These are phyloP conservation scores for Sugiyamaella paludigena DNA, from an alignment of 1,139 yeast genomes.

Conservation along the genomic window DNA sequence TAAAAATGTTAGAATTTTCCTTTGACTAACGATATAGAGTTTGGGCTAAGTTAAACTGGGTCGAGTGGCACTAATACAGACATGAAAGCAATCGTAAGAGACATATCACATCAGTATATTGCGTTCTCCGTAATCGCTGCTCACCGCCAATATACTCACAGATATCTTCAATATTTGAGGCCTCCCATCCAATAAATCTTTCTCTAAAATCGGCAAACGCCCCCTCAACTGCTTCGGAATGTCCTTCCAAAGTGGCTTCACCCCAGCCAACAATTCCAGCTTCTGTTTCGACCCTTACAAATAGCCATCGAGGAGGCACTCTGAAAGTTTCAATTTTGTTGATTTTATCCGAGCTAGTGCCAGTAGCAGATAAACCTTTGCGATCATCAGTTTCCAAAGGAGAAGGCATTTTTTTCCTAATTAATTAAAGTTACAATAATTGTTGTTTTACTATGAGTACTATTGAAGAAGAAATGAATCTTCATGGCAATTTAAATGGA, in stretches of 20 bases:
- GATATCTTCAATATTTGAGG: conserved; percentile 34
- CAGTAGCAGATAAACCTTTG: conserved; percentile 18
- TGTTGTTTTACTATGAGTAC: too few relatives aligned
- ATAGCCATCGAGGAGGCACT: conserved; percentile 36
- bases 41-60: too few relatives aligned
- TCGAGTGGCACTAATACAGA: too few relatives aligned
- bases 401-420: conserved; percentile 17
- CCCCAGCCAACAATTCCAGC: conserved; percentile 37
- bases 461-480: too few relatives aligned
- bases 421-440: neutral
- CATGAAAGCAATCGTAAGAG: too few relatives aligned
- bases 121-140: too few relatives aligned
- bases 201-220: conserved; percentile 33
- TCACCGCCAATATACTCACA: conserved; percentile 23
- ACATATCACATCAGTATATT: too few relatives aligned
- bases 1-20: neutral
- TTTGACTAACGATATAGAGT: too few relatives aligned
- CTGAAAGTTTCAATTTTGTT: conserved; percentile 33
- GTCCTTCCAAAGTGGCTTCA: conserved; percentile 35
- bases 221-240: conserved; percentile 36
- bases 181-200: conserved; percentile 36
- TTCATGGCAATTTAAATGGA: too few relatives aligned
- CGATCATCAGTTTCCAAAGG: conserved; percentile 21
- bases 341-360: conserved; percentile 22
- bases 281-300: conserved; percentile 33